Conservation (phyloP, 768 basidiomycete species). For the Exidia glandulosa region DNA sequence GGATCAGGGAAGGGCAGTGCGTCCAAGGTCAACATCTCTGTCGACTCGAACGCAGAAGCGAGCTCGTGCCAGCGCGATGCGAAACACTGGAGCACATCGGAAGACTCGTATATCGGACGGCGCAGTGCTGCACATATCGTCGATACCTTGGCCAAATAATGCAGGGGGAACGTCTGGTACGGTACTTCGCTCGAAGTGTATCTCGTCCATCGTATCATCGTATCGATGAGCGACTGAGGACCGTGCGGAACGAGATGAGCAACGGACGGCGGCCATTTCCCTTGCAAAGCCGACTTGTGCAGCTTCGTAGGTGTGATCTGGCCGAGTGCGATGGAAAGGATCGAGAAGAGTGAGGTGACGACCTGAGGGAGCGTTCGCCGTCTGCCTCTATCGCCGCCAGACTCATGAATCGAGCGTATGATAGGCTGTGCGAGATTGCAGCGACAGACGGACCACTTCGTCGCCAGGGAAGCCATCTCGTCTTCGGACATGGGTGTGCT, state of each 20-base stretch:
- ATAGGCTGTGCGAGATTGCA: neutral
- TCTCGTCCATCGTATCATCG: neutral
- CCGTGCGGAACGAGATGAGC: neutral
- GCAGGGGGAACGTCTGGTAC: neutral
- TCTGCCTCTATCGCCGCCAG: neutral
- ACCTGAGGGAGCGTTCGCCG: neutral
- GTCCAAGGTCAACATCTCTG: no score
- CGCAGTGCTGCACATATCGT: neutral
- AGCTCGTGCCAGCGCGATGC: no score
- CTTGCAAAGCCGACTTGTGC: neutral
- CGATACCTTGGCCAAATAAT: neutral
- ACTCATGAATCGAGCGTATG: neutral
- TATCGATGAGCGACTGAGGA: neutral
- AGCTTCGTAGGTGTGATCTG: neutral
- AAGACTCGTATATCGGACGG: neutral
- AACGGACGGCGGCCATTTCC: neutral
- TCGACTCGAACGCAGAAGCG: no score
- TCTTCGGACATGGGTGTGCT: neutral
- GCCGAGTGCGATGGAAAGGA: neutral
- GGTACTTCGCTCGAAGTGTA: neutral
- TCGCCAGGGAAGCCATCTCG: neutral
- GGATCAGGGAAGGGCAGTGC: no score
- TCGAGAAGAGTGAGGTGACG: neutral
- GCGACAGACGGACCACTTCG: neutral
- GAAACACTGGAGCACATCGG: neutral